A percentile compares a stretch with the other conserved stretches of the same genome.
Evolutionary conservation across 768 basidiomycete species (phyloP).

Genomic region (Trametes sanguinea): DNA sequence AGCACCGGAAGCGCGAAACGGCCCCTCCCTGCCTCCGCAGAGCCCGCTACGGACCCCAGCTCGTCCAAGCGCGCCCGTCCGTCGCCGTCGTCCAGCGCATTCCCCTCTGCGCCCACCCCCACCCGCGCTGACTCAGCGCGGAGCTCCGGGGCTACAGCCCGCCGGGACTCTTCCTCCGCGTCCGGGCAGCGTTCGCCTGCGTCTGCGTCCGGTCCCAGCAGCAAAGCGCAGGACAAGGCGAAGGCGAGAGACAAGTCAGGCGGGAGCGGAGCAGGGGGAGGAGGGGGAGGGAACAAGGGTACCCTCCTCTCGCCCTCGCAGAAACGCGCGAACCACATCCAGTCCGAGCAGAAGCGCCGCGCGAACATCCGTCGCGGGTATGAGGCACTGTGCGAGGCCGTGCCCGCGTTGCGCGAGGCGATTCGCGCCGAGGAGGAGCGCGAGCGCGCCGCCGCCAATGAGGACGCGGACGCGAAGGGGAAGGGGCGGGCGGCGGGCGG

Average conservation of each 20-base stretch:
- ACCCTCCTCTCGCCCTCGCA: constrained; percentile 74
- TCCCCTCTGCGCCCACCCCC: constrained; percentile 16
- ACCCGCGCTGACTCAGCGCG: constrained; percentile 10
- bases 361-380: constrained; percentile 90
- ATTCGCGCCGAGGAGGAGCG: constrained; percentile 74
- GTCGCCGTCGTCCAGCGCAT: constrained; percentile 13
- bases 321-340: constrained; percentile 93
- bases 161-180: too few species aligned
- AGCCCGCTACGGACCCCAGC: constrained; percentile 20
- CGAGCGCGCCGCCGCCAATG: constrained; percentile 20
- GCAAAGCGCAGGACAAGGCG: background rate
- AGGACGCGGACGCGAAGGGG: constrained; percentile 35
- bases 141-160: too few species aligned
- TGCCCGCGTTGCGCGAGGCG: constrained; percentile 81
- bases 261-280: background rate
- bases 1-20: constrained; percentile 13
- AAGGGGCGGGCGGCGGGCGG: constrained; percentile 15
- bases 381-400: constrained; percentile 81
- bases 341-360: constrained; percentile 90
- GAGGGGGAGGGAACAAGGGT: constrained; percentile 31
- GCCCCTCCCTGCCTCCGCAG: constrained; percentile 24
- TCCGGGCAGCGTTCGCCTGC: background rate
- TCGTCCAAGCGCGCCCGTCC: constrained; percentile 39
- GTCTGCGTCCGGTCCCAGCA: background rate
- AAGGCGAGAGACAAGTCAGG: background rate